Evolutionary conservation across 805 yeast genomes (phyloP).

Genomic region (Yarrowia sp.): DNA sequence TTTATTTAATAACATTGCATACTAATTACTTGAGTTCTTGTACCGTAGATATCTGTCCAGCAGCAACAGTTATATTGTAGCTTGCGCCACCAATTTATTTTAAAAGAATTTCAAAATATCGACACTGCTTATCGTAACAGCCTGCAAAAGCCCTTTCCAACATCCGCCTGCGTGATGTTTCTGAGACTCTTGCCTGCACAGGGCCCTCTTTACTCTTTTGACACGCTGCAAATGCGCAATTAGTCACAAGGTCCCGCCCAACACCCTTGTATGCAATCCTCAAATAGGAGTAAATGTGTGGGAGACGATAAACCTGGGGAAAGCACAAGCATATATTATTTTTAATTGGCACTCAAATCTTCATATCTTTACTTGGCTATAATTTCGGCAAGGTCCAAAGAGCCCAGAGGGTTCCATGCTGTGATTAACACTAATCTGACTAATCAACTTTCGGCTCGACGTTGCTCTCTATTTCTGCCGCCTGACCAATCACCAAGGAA

Average conservation of each 20-base stretch:
- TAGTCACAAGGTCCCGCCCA: constrained; percentile 1
- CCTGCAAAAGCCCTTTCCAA: neutral
- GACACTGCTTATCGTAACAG: too few species aligned
- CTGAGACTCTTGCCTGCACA: neutral
- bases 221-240: neutral
- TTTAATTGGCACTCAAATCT: too few species aligned
- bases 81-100: too few species aligned
- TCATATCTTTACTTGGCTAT: too few species aligned
- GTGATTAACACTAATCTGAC: neutral
- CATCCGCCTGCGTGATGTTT: neutral
- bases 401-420: neutral
- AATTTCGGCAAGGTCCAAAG: neutral
- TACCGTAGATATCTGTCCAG: too few species aligned
- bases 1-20: neutral
- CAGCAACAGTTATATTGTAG: too few species aligned
- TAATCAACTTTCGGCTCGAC: neutral
- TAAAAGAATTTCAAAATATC: too few species aligned
- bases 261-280: neutral
- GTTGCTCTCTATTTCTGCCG: neutral
- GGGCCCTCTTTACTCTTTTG: neutral
- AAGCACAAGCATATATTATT: too few species aligned
- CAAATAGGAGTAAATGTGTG: neutral
- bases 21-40: too few species aligned
- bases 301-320: too few species aligned
- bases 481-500: neutral